Evolutionary conservation across 768 basidiomycete genomes (phyloP), one percentile per base, ranked within the genome.

Genomic region (Cystofilobasidium ferigula): DNA sequence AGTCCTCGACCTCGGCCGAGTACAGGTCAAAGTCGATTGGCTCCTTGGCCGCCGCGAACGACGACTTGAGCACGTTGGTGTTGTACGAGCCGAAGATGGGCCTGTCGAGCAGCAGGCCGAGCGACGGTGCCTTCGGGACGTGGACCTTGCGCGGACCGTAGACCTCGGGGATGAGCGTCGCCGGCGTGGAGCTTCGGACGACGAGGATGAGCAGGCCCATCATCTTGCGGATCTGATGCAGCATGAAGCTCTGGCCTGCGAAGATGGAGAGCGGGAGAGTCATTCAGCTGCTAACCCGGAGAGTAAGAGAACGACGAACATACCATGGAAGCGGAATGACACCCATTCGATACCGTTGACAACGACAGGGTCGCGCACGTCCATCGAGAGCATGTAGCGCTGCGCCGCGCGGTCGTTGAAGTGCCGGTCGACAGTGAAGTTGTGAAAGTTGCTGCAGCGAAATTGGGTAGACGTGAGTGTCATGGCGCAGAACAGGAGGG

Each of bases 181-280:
- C 75, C 0, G 93, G 89, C 0, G 89, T 86, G 4, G 79, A 79
- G 6, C 89, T 88, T 65, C 94, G 81, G 72, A 83, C 84, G 22
- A 84, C 79, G 47, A 97, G 79, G n/a, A 97, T 84, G 22, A 92
- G 80, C 38, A 84, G 82, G 3, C 86, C 83, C 78, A 97, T 89
- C 95, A 99, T 99, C 78, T 99, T 99, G 67, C 95, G 87, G 61
- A 43, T 57, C 80, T 99, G 95, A 76, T 99, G 94, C 62, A 99
- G 78, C 95, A 99, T 98, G 76, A 99, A 99, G 71, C 89, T 92
- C 76, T 99, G 95, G 0, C 94, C 58, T 60, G 36, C 26, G 2
- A 28, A 12, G 43, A 22, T 10, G 3, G 35, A 38, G 24, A 38
- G 38, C 34, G 26, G 18, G 26, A 24, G 26, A 28, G 16, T 7